Evolutionary conservation across 2,329 filamentous ascomycete species (phyloP).

Genomic region (Calonectria honghensis): DNA sequence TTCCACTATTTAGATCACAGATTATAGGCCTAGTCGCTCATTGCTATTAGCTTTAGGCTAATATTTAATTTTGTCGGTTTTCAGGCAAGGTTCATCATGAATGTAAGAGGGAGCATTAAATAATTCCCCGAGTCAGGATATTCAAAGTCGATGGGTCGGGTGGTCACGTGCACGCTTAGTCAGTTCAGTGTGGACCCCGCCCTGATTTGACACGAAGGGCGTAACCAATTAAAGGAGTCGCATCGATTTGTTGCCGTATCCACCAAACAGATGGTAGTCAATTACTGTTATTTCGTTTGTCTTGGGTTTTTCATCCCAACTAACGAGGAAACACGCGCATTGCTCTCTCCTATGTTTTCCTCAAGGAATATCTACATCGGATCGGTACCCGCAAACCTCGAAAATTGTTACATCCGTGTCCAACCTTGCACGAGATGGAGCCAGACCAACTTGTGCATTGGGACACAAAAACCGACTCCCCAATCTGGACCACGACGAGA

Average conservation of each 20-base stretch:
- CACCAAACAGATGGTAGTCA: background rate
- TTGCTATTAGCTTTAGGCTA: background rate
- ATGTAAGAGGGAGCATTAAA: background rate
- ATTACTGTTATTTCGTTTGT: background rate
- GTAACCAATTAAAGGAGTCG: background rate
- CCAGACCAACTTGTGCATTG: conserved; percentile 80
- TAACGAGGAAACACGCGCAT: background rate
- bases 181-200: background rate
- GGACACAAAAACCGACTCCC: conserved; percentile 67
- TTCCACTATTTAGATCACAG: background rate
- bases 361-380: background rate
- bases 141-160: too few species aligned
- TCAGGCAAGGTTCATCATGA: background rate
- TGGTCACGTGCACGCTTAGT: background rate
- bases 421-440: conserved; percentile 58
- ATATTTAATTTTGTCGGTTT: background rate
- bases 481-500: conserved; percentile 51
- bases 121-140: too few species aligned
- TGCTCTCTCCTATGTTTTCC: background rate
- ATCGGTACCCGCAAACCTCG: too few species aligned
- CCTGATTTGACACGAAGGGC: conserved; percentile 12
- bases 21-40: background rate
- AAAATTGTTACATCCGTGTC: background rate
- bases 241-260: background rate
- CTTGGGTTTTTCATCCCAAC: background rate